Evolutionary conservation across 2,329 filamentous ascomycete genomes (phyloP).

Genomic region (Didymella sp.): DNA sequence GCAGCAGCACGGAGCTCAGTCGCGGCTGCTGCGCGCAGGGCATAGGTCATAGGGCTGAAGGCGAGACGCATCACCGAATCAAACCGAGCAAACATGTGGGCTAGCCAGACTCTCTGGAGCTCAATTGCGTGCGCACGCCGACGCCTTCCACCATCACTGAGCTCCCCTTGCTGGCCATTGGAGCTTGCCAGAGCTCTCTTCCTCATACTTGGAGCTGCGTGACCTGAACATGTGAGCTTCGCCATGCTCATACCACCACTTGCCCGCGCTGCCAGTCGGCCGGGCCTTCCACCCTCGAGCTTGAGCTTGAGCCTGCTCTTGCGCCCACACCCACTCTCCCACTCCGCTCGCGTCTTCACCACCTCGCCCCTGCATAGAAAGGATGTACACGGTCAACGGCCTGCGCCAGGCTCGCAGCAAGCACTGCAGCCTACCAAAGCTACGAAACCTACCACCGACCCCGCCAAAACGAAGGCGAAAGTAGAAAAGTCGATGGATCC

Average conservation of each 20-base stretch:
- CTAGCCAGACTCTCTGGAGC: slow-evolving; percentile 15
- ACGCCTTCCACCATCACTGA: slow-evolving; percentile 23
- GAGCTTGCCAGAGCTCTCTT: slow-evolving; percentile 9
- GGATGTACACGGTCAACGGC: slow-evolving; percentile 49
- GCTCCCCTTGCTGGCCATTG: slow-evolving; percentile 14
- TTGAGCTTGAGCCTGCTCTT: slow-evolving; percentile 26
- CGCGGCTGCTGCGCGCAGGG: slow-evolving; percentile 9
- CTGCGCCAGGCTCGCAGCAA: slow-evolving; percentile 34
- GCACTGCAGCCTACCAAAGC: slow-evolving; percentile 26
- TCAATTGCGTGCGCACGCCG: slow-evolving; percentile 12
- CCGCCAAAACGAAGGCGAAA: slow-evolving; percentile 32
- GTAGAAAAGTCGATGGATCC: slow-evolving; percentile 40
- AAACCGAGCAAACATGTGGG: slow-evolving; percentile 23
- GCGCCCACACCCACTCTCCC: slow-evolving; percentile 29
- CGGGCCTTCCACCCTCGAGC: slow-evolving; percentile 29
- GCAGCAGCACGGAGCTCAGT: slow-evolving; percentile 17
- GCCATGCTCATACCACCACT: slow-evolving; percentile 48
- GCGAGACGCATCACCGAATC: slow-evolving; percentile 10
- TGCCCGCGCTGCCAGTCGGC: slow-evolving; percentile 44
- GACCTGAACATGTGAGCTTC: slow-evolving; percentile 33
- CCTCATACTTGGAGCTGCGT: neutral
- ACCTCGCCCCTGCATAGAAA: slow-evolving; percentile 54
- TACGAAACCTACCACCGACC: slow-evolving; percentile 30
- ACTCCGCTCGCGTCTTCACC: slow-evolving; percentile 52
- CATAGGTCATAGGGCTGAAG: slow-evolving; percentile 22